Base-by-base conservation (phyloP, 805 yeast species). In the Lachancea sp. region DNA sequence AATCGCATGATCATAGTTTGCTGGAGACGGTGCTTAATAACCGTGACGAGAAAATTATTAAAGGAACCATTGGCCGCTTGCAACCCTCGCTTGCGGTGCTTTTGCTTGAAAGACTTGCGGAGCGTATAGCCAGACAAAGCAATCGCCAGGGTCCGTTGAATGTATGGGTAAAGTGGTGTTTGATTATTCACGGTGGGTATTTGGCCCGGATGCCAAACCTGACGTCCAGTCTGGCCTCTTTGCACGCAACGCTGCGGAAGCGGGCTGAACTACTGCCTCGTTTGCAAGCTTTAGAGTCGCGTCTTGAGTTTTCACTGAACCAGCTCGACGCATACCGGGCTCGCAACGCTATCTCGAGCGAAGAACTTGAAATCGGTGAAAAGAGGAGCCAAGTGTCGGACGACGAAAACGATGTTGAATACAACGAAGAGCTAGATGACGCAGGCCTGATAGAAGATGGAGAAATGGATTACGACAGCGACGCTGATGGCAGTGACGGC, bases 151-250 rank as follows among this genome's bases (percentile, higher is more conserved):
- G 74, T 4, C 71, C 72, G 39, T 66, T 72, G 46, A 74, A 77
- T 34, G 65, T 77, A 4, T 93, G 98, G 98, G 78, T 91, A 45
- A 85, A 87, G 62, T 88, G 95, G 90, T 70, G 88, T 20, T 70
- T 93, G 57, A 74, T 91, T 36, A 71, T 79, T 4, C 95, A 88
- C 61, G 98, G 97, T 38, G 87, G 86, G 1, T 75, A 81, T 51
- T 68, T 72, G 41, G 66, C 66, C 32, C 58, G 65, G 33, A 59
- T 69, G 32, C 70, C 71, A 46, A 70, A 78, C 45, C 71, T 81
- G 45, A 69, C 78, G 44, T 76, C 72, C 32, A 69, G 79, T 18
- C 67, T 89, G 47, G 77, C 82, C 10, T 68, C 79, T 1, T 65
- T 91, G 48, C 84, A 83, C 57, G 68, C 81, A 5, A 79, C 85